phyloP scores from a whole-genome alignment of 2,329 filamentous ascomycete genomes.

The Pseudonectria foliicola region DNA sequence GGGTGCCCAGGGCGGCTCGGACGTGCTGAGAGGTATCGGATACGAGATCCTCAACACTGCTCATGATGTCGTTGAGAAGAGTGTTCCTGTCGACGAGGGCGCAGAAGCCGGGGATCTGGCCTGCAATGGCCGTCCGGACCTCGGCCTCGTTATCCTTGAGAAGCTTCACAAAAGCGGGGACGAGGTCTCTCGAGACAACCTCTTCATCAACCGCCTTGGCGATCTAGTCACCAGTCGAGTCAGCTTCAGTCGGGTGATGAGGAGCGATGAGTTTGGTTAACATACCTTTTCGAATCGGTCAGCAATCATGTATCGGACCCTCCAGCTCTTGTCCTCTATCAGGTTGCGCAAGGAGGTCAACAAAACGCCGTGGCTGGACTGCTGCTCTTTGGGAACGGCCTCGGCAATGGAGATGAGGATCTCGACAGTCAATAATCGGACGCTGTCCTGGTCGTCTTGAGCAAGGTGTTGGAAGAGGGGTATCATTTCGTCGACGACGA shows the following conservation, averaged over 20 bases:
- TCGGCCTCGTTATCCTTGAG: slow-evolving; percentile 97
- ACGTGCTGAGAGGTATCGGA: slow-evolving; percentile 96
- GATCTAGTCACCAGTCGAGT: slow-evolving; percentile 51
- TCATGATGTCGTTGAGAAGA: slow-evolving; percentile 93
- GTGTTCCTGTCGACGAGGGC: slow-evolving; percentile 77
- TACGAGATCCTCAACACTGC: slow-evolving; percentile 89
- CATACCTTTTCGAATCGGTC: slow-evolving; percentile 93
- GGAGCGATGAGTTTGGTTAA: neutral
- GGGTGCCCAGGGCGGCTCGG: slow-evolving; percentile 86
- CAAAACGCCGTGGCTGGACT: slow-evolving; percentile 89
- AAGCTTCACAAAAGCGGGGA: slow-evolving; percentile 94
- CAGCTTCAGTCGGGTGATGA: slow-evolving; percentile 3
- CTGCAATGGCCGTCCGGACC: slow-evolving; percentile 91
- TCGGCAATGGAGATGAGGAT: slow-evolving; percentile 95
- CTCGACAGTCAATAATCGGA: slow-evolving; percentile 90
- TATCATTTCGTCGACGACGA: slow-evolving; percentile 98
- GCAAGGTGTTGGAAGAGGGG: slow-evolving; percentile 96
- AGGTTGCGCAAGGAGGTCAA: slow-evolving; percentile 83
- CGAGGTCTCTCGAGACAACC: slow-evolving; percentile 86
- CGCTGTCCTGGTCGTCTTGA: slow-evolving; percentile 94
- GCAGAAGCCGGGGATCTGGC: slow-evolving; percentile 97
- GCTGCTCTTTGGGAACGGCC: slow-evolving; percentile 95
- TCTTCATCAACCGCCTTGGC: slow-evolving; percentile 98
- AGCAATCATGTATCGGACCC: slow-evolving; percentile 98
- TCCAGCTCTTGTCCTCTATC: slow-evolving; percentile 99